phyloP scores from a whole-genome alignment of 192 early-diverging fungal genomes.

The Backusella parvicylindrica region DNA sequence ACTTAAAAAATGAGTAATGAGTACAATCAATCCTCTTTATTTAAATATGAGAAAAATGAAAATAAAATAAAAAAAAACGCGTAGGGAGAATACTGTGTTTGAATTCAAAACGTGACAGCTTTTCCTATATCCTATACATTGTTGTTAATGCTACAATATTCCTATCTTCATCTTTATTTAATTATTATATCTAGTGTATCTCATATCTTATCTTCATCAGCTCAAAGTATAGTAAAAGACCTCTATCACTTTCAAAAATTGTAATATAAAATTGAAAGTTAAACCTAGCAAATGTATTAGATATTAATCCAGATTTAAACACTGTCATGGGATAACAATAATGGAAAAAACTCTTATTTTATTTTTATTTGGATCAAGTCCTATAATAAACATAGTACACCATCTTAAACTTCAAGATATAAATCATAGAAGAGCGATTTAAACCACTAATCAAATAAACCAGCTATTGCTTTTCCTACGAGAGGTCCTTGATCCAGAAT shows the following conservation, averaged over 20 bases:
- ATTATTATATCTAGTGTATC: too few relatives aligned
- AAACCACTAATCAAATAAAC: not conserved
- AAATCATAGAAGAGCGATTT: not conserved
- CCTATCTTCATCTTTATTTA: too few relatives aligned
- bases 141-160: too few relatives aligned
- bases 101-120: not conserved
- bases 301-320: too few relatives aligned
- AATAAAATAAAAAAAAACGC: constrained; percentile 2
- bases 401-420: not conserved
- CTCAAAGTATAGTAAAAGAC: not conserved
- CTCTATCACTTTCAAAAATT: too few relatives aligned
- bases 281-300: too few relatives aligned
- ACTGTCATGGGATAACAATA: not conserved
- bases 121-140: too few relatives aligned
- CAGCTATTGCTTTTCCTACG: not conserved
- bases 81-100: not conserved
- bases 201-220: too few relatives aligned
- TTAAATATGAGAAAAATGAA: not conserved
- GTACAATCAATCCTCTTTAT: not conserved
- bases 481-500: not conserved
- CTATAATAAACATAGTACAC: not conserved
- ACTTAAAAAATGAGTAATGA: not conserved
- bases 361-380: not conserved
- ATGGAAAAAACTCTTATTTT: not conserved
- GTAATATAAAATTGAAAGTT: too few relatives aligned